Percentiles rank a stretch among this genome's conserved stretches.
phyloP scores from a whole-genome alignment of 441 rosid genomes.

The Aquilaria agallochum region DNA sequence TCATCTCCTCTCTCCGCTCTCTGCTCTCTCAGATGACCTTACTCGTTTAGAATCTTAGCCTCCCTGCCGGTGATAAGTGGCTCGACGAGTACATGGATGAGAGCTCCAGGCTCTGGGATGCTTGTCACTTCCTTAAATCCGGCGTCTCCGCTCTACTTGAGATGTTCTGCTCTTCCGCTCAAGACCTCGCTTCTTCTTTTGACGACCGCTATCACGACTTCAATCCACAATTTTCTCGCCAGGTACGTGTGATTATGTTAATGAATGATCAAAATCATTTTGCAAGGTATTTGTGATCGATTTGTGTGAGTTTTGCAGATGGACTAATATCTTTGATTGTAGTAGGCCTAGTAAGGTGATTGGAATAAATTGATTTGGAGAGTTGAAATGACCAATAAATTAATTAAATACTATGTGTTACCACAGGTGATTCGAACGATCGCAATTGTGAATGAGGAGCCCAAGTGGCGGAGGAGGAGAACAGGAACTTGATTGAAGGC shows the following conservation, averaged over 20 bases:
- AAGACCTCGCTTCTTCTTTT: slow-evolving; percentile 55
- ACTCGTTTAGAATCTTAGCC: slow-evolving; percentile 80
- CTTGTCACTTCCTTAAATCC: slow-evolving; percentile 76
- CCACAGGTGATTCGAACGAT: slow-evolving; percentile 75
- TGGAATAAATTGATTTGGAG: no score
- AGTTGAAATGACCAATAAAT: no score
- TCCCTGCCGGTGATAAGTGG: slow-evolving; percentile 95
- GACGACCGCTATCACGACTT: slow-evolving; percentile 48
- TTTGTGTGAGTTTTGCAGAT: background rate
- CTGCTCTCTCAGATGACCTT: slow-evolving; percentile 73
- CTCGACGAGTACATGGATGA: slow-evolving; percentile 98
- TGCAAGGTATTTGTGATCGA: background rate
- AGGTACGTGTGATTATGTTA: slow-evolving; percentile 34
- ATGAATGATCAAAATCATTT: no score
- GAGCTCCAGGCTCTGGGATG: slow-evolving; percentile 94
- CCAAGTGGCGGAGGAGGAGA: slow-evolving; percentile 68
- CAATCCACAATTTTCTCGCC: slow-evolving; percentile 61
- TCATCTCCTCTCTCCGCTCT: slow-evolving; percentile 65
- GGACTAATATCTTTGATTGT: background rate
- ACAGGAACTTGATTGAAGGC: slow-evolving; percentile 67
- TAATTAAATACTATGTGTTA: background rate
- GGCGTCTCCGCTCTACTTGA: slow-evolving; percentile 67
- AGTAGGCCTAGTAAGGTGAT: no score
- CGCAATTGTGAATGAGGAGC: slow-evolving; percentile 70
- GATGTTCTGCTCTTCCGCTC: slow-evolving; percentile 54